These are phyloP conservation scores for Claviceps pazoutovae DNA, from an alignment of 2,329 filamentous ascomycete species.

Conservation along the genomic window DNA sequence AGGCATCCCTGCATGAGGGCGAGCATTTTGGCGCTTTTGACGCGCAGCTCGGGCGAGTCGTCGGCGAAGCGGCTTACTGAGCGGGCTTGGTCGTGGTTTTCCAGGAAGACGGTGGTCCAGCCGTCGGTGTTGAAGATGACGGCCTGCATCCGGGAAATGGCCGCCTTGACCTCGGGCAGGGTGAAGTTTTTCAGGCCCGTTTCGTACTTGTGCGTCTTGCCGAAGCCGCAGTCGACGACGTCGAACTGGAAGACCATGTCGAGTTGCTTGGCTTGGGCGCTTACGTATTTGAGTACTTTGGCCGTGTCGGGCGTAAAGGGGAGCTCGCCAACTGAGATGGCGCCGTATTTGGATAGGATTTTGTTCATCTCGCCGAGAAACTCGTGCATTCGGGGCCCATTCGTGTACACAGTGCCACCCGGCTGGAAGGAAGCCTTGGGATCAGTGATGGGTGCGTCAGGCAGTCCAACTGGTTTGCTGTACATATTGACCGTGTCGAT, in stretches of 20 bases:
- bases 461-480: conserved; percentile 45
- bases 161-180: conserved; percentile 33
- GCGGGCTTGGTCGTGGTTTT: conserved; percentile 51
- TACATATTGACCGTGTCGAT: conserved; percentile 64
- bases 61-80: conserved; percentile 41
- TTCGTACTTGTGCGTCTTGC: conserved; percentile 36
- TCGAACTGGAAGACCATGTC: conserved; percentile 60
- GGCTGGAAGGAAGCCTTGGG: conserved; percentile 34
- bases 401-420: conserved; percentile 44
- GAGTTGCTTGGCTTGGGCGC: conserved; percentile 42
- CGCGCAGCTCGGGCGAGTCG: conserved; percentile 32
- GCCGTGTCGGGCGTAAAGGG: conserved; percentile 44
- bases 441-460: conserved; percentile 42
- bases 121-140: conserved; percentile 39
- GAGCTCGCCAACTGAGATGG: conserved; percentile 60
- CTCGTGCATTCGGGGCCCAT: conserved; percentile 56
- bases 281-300: conserved; percentile 46
- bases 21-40: conserved; percentile 42
- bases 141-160: conserved; percentile 34
- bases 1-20: conserved; percentile 37
- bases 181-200: conserved; percentile 30
- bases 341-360: conserved; percentile 44
- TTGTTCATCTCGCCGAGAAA: conserved; percentile 52
- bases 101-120: conserved; percentile 51
- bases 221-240: conserved; percentile 46